phyloP scores from a whole-genome alignment of 1,284 basidiomycete species.

The Thelephora terrestris region DNA sequence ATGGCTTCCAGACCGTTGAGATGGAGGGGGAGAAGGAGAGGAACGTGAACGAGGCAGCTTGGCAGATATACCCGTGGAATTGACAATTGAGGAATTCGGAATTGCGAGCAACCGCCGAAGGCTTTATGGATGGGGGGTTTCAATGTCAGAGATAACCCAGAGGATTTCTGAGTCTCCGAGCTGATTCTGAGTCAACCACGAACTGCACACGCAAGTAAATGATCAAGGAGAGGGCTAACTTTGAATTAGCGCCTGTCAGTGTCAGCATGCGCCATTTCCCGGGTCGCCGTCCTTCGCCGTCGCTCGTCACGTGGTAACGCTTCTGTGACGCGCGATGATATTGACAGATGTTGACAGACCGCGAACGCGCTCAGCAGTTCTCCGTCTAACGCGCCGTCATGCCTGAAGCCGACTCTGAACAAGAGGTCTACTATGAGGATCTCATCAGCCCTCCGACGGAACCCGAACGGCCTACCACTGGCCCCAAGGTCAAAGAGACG shows the following conservation, averaged over 20 bases:
- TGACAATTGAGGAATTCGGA: not conserved
- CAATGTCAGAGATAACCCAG: too few species aligned
- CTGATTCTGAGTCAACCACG: too few species aligned
- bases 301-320: constrained; percentile 11
- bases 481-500: constrained; percentile 1
- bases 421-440: constrained; percentile 49
- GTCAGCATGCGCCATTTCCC: too few species aligned
- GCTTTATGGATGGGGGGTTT: too few species aligned
- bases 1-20: constrained; percentile 19
- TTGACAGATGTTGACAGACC: constrained; percentile 4
- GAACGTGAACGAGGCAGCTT: constrained; percentile 71
- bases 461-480: constrained; percentile 4
- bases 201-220: too few species aligned
- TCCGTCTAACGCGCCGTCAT: constrained; percentile 16
- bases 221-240: too few species aligned
- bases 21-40: constrained; percentile 57
- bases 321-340: constrained; percentile 8
- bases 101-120: too few species aligned
- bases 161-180: too few species aligned
- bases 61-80: constrained; percentile 14
- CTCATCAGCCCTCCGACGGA: constrained; percentile 25
- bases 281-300: too few species aligned
- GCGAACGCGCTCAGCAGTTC: constrained; percentile 1
- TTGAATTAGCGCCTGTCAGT: too few species aligned
- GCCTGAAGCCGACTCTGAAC: constrained; percentile 18